Evolutionary conservation across 805 yeast species (phyloP).

Genomic region (Torulaspora indica): DNA sequence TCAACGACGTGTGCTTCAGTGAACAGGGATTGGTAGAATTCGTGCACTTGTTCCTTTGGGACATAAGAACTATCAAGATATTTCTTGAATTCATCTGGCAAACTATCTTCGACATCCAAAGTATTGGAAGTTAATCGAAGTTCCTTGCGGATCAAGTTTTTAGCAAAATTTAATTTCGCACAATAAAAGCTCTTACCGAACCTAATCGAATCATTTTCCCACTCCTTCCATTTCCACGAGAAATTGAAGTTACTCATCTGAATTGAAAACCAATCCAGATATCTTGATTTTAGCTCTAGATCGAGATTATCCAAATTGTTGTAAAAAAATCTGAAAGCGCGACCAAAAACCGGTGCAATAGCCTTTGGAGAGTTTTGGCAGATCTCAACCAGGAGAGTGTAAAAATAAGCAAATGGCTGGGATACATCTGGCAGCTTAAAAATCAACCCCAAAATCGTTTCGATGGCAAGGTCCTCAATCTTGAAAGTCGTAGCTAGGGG

Average conservation of each 20-base stretch:
- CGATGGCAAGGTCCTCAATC: slow-evolving; percentile 84
- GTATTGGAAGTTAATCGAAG: slow-evolving; percentile 68
- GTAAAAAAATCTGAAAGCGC: slow-evolving; percentile 82
- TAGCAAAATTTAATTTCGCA: slow-evolving; percentile 69
- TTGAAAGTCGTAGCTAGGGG: slow-evolving; percentile 68
- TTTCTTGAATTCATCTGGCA: slow-evolving; percentile 54
- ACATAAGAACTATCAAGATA: slow-evolving; percentile 45
- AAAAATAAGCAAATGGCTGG: slow-evolving; percentile 71
- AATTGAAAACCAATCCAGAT: slow-evolving; percentile 85
- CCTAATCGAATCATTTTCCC: slow-evolving; percentile 60
- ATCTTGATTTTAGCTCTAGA: slow-evolving; percentile 66
- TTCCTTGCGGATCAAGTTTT: slow-evolving; percentile 78
- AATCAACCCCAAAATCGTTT: slow-evolving; percentile 70
- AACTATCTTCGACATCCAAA: slow-evolving; percentile 62
- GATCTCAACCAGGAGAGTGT: slow-evolving; percentile 78
- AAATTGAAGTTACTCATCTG: slow-evolving; percentile 92
- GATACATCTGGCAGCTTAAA: slow-evolving; percentile 67
- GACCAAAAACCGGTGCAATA: slow-evolving; percentile 91
- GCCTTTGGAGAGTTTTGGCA: slow-evolving; percentile 77
- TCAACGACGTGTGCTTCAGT: slow-evolving; percentile 24
- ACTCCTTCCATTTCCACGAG: slow-evolving; percentile 97
- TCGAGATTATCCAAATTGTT: slow-evolving; percentile 62
- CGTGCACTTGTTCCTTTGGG: slow-evolving; percentile 33
- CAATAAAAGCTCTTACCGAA: slow-evolving; percentile 49
- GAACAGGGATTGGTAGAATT: slow-evolving; percentile 38